A percentile compares a stretch with the other conserved stretches of the same genome.
Evolutionary conservation across 208 protist genomes (phyloP).

Genomic region (Leishmania lainsoni): DNA sequence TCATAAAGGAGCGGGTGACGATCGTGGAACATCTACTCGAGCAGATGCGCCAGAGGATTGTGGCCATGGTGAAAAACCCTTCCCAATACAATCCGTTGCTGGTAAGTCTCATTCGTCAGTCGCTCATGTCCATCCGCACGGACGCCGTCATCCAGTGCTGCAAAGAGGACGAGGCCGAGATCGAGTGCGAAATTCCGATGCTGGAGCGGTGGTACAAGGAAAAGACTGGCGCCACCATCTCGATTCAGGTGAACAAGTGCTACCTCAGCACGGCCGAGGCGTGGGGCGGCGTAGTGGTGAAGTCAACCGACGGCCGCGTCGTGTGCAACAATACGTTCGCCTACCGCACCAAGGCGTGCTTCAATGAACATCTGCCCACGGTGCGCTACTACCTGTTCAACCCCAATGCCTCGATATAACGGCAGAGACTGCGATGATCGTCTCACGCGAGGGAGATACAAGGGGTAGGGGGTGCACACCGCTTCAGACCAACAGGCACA

Average conservation of each 20-base stretch:
- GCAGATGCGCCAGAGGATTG: constrained; percentile 61
- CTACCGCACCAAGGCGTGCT: constrained; percentile 83
- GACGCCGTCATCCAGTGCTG: constrained; percentile 73
- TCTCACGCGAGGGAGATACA: neutral
- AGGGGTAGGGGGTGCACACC: neutral
- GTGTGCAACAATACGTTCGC: constrained; percentile 90
- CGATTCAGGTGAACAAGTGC: constrained; percentile 52
- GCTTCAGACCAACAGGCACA: neutral
- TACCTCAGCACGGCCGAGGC: constrained; percentile 68
- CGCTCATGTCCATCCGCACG: constrained; percentile 71
- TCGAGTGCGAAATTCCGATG: constrained; percentile 51
- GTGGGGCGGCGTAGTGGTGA: constrained; percentile 81
- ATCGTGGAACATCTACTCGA: constrained; percentile 83
- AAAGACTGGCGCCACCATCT: constrained; percentile 50
- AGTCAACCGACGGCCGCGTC: constrained; percentile 78
- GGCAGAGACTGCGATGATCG: neutral
- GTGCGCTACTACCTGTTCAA: constrained; percentile 85
- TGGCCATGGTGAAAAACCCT: constrained; percentile 57
- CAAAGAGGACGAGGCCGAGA: constrained; percentile 67
- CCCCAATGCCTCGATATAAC: constrained; percentile 4
- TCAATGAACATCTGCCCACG: constrained; percentile 90
- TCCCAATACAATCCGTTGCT: constrained; percentile 65
- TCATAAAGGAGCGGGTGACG: constrained; percentile 82
- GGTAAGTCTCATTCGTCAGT: constrained; percentile 68
- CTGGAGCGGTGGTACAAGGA: constrained; percentile 71